These are phyloP conservation scores for Lagenidium giganteum DNA, from an alignment of 352 stramenopile genomes.

Conservation along the genomic window DNA sequence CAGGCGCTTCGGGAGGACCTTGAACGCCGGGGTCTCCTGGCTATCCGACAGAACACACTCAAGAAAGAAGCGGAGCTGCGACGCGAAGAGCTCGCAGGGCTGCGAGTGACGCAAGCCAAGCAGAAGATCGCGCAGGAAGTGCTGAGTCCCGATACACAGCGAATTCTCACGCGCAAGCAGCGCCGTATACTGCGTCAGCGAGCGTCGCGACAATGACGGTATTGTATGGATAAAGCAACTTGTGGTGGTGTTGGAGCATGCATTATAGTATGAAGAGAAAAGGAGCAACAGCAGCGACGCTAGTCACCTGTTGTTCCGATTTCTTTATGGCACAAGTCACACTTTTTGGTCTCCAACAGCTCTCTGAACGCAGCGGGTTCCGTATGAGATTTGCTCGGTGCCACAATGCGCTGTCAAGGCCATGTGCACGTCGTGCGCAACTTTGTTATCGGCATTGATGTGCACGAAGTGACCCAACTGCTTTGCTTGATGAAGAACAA, in stretches of 20 bases:
- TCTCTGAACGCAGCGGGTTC: constrained; percentile 34
- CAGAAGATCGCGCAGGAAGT: constrained; percentile 27
- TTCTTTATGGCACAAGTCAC: constrained; percentile 40
- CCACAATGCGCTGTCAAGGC: constrained; percentile 49
- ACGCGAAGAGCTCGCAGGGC: constrained; percentile 24
- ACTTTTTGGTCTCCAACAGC: too few species aligned
- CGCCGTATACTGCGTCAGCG: too few species aligned
- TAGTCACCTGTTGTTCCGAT: constrained; percentile 20
- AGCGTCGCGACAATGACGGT: too few species aligned
- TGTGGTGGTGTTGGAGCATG: constrained; percentile 39
- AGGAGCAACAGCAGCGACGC: constrained; percentile 20
- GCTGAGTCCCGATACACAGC: constrained; percentile 35
- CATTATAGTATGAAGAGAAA: constrained; percentile 32
- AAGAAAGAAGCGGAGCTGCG: constrained; percentile 43
- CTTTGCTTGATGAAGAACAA: constrained; percentile 56
- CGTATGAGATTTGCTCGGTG: constrained; percentile 45
- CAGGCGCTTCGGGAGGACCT: constrained; percentile 29
- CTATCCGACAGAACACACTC: constrained; percentile 33
- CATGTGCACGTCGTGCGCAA: constrained; percentile 45
- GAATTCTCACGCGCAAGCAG: constrained; percentile 15
- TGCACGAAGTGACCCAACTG: constrained; percentile 26
- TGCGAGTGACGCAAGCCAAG: constrained; percentile 23
- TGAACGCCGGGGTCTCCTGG: constrained; percentile 26
- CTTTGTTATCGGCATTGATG: constrained; percentile 61
- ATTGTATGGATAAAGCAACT: constrained; percentile 47